A percentile compares a stretch with the other conserved stretches of the same genome.
These are phyloP conservation scores for Cutaneotrichosporon daszewskae DNA, from an alignment of 1,284 basidiomycete genomes.

Conservation along the genomic window DNA sequence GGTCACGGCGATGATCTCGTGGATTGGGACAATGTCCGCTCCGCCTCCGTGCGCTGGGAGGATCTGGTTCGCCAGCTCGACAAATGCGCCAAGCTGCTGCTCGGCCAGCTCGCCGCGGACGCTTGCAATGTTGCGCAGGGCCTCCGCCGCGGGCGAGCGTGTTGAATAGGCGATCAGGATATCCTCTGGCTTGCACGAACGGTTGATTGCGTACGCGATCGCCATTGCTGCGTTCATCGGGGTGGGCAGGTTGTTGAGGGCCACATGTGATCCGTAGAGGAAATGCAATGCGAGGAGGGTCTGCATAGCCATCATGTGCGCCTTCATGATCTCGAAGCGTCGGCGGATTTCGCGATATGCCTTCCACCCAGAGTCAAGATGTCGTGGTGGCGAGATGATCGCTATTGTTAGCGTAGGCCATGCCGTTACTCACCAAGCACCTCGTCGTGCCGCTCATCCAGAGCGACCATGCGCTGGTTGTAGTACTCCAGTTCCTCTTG, in stretches of 20 bases:
- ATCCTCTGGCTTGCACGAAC: constrained; percentile 29
- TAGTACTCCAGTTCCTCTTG: constrained; percentile 28
- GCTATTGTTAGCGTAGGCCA: constrained; percentile 11
- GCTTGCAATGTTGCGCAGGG: too few relatives aligned
- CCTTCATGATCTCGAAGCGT: constrained; percentile 30
- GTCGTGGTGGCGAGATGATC: constrained; percentile 12
- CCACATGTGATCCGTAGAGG: constrained; percentile 26
- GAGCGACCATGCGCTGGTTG: constrained; percentile 17
- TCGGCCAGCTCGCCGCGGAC: too few relatives aligned
- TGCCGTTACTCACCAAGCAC: constrained; percentile 31
- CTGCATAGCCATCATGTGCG: constrained; percentile 27
- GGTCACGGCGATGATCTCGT: constrained; percentile 29
- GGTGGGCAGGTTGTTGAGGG: constrained; percentile 26
- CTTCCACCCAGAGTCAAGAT: constrained; percentile 22
- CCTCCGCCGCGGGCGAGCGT: constrained; percentile 14
- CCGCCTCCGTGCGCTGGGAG: too few relatives aligned
- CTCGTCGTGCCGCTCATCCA: constrained; percentile 32
- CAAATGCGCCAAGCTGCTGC: not conserved
- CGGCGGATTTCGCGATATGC: constrained; percentile 33
- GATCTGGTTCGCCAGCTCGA: too few relatives aligned
- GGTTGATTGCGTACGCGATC: constrained; percentile 25
- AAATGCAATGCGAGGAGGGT: constrained; percentile 33
- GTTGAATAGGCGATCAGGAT: constrained; percentile 24
- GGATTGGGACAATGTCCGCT: constrained; percentile 22
- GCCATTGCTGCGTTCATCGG: constrained; percentile 12